Base-by-base conservation (phyloP, 2,329 filamentous ascomycete genomes). In the Verticillium albo-atrum region DNA sequence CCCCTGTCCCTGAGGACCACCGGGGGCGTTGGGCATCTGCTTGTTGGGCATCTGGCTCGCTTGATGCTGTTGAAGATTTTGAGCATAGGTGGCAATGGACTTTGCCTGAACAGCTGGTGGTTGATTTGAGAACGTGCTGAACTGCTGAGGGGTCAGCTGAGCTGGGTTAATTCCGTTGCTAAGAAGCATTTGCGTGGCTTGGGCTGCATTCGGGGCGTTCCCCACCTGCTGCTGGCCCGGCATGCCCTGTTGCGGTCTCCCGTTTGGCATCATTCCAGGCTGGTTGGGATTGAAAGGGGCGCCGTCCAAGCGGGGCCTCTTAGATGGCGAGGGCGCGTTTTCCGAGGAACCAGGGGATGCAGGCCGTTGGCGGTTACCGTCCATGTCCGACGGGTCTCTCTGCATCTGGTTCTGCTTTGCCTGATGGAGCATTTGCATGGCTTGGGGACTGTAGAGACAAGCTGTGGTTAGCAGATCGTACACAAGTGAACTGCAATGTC, bases 241-340 rank as follows among this genome's bases (percentile, higher is more conserved):
- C 82, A 94, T 91, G 70, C 82, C 88, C 72, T 88, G 87, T 65
- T 74, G 80, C 58, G 88, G 89, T 71, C 86, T 85, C 67, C 89
- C 89, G 74, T 91, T 91, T 58, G 87, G 85, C 77, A 89, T 89
- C 83, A 93, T 89, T 63, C 76, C 80, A 60, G 77, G 77, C 67
- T 88, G 89, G 70, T 87, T 88, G 63, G 88, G 87, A 71, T 91
- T 91, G 75, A 91, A 92, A 10, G 82, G 82, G 34, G 82, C 82
- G 68, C 86, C 85, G 69, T 89, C 87, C 62, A 97, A 84, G 60
- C 93, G 90, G 60, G 88, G 91, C 69, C 93, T 86, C 79, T 98
- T 98, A 63, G 90, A 94, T 2, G 94, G 94, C 32, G 94, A 98
- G 4, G 92, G 92, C 27, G 91, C 92, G 69, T 95, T 95, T 57